A percentile compares a stretch with the other conserved stretches of the same genome.
phyloP scores from a whole-genome alignment of 495 filamentous ascomycete species.

The Aspergillus homomorphus region DNA sequence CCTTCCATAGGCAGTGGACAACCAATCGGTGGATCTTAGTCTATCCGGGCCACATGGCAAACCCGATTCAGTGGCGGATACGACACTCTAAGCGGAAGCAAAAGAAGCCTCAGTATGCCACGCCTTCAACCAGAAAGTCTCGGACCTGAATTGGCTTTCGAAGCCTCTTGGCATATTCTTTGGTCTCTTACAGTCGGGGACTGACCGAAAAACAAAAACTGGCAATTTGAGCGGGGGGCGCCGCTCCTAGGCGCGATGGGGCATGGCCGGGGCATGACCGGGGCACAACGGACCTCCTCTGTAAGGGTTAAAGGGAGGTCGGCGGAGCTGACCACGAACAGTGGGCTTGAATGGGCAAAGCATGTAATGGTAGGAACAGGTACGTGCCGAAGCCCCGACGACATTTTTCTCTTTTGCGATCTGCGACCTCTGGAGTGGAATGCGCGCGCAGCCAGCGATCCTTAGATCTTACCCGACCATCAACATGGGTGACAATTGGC shows the following conservation, averaged over 20 bases:
- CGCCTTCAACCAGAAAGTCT: not conserved
- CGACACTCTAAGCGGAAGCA: not conserved
- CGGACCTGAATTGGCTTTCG: not conserved
- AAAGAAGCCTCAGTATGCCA: not conserved
- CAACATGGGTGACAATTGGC: conserved; percentile 9
- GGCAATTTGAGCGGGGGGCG: not conserved
- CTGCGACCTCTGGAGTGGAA: conserved; percentile 2
- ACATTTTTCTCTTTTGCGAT: not conserved
- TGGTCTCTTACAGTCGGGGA: not conserved
- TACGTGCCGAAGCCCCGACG: not conserved
- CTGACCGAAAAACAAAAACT: conserved; percentile 3
- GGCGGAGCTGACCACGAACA: conserved; percentile 7
- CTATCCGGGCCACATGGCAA: conserved; percentile 21
- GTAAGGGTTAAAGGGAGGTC: conserved; percentile 7
- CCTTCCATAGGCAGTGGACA: not conserved
- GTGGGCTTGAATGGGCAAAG: conserved; percentile 5
- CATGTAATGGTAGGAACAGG: not conserved
- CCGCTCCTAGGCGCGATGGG: conserved; percentile 3
- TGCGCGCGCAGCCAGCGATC: conserved; percentile 9
- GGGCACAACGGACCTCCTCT: conserved; percentile 2
- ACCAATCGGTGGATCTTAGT: conserved; percentile 12
- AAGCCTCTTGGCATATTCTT: not conserved
- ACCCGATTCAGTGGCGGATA: conserved; percentile 5
- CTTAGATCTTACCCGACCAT: conserved; percentile 1
- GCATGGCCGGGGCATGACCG: not conserved